Conservation (phyloP, 192 early-diverging fungal genomes). For the Phlyctochytrium planicorne region DNA sequence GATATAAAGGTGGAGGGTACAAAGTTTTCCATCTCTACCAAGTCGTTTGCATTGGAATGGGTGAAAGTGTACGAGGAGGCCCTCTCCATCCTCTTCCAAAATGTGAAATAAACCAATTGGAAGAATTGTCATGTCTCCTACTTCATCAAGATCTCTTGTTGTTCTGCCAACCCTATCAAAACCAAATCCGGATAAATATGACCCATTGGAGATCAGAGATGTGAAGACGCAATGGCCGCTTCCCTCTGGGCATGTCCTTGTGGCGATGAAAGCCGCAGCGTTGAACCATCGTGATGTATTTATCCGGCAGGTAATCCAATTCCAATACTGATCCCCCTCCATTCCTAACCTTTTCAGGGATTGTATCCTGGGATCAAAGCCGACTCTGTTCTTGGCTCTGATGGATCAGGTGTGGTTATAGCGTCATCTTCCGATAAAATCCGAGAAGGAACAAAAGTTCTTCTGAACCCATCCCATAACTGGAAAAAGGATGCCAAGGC, state of each 20-base stretch:
- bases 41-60: background rate
- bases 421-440: slow-evolving; percentile 25
- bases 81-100: no score
- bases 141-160: no score
- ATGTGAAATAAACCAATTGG: no score
- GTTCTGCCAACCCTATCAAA: no score
- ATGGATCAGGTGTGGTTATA: slow-evolving; percentile 52
- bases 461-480: slow-evolving; percentile 53
- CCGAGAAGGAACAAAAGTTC: slow-evolving; percentile 22
- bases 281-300: slow-evolving; percentile 52
- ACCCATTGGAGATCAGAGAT: background rate
- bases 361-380: slow-evolving; percentile 53
- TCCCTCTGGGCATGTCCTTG: slow-evolving; percentile 8
- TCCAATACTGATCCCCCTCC: no score
- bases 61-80: background rate
- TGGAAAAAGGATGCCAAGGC: slow-evolving; percentile 54
- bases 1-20: slow-evolving; percentile 59
- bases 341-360: slow-evolving; percentile 36
- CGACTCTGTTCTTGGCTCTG: slow-evolving; percentile 54
- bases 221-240: no score
- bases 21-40: no score
- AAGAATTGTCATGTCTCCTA: no score
- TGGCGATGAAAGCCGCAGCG: slow-evolving; percentile 33
- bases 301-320: slow-evolving; percentile 28
- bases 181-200: background rate